These are phyloP conservation scores for Corymbia calophylla DNA, from an alignment of 441 rosid genomes.

Conservation along the genomic window DNA sequence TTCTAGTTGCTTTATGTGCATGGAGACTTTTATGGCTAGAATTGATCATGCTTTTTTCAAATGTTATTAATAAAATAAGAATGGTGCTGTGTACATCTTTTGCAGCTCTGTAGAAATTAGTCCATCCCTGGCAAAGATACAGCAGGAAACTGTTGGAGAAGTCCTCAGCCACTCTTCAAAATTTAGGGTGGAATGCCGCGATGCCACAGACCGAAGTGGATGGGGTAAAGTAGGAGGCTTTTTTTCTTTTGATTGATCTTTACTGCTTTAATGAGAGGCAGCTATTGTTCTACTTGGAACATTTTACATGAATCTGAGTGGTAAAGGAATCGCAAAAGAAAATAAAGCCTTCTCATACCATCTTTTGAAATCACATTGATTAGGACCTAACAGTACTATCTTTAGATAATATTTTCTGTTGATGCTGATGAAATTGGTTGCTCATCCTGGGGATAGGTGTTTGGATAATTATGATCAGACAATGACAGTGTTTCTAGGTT, in stretches of 20 bases:
- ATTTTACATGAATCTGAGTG: neutral
- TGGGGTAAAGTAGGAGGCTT: conserved; percentile 56
- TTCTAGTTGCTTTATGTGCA: neutral
- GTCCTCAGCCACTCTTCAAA: conserved; percentile 70
- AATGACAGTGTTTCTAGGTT: neutral
- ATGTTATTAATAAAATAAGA: neutral
- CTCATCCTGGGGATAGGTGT: neutral
- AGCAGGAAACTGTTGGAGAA: conserved; percentile 83
- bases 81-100: neutral
- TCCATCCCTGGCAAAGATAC: conserved; percentile 78
- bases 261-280: neutral
- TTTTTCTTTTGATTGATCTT: conserved; percentile 1
- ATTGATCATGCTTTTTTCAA: neutral
- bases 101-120: conserved; percentile 96
- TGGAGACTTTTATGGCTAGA: neutral
- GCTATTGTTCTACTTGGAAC: neutral
- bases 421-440: neutral
- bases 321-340: neutral
- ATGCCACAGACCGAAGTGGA: conserved; percentile 79
- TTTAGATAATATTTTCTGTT: neutral
- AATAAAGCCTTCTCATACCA: neutral
- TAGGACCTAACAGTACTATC: neutral
- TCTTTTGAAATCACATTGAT: neutral
- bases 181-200: conserved; percentile 83
- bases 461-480: neutral